A percentile compares a stretch with the other conserved stretches of the same genome.
Conservation (phyloP, 352 stramenopile genomes). For the Elongisporangium senticosum region DNA sequence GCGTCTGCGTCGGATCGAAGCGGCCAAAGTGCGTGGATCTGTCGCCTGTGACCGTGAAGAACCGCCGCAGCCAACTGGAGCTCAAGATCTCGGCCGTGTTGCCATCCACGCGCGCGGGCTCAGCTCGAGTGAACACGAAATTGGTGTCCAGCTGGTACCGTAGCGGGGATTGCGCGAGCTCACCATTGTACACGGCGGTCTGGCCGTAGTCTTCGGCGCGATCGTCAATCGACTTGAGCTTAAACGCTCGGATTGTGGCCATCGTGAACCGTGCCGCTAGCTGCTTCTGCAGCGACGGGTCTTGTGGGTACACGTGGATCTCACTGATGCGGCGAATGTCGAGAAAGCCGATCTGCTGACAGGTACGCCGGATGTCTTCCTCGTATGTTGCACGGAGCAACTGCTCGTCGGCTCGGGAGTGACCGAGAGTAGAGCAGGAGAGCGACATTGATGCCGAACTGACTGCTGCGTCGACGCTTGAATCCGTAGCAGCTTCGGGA, state of each 20-base stretch:
- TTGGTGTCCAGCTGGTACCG: slow-evolving; percentile 30
- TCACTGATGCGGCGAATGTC: slow-evolving; percentile 12
- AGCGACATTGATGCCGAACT: background rate
- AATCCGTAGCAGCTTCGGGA: background rate
- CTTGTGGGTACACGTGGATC: slow-evolving; percentile 1
- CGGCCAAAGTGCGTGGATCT: slow-evolving; percentile 26
- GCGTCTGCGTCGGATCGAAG: slow-evolving; percentile 10
- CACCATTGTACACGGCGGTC: slow-evolving; percentile 29
- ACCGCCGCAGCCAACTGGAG: slow-evolving; percentile 34
- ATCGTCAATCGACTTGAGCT: slow-evolving; percentile 31
- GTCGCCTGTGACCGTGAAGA: slow-evolving; percentile 40
- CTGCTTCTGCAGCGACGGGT: background rate
- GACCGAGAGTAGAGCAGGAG: background rate
- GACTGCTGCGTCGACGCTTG: background rate
- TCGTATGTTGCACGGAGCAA: slow-evolving; percentile 18
- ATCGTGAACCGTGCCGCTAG: slow-evolving; percentile 14
- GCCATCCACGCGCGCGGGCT: slow-evolving; percentile 28
- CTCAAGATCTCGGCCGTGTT: slow-evolving; percentile 53
- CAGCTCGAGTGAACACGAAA: slow-evolving; percentile 28
- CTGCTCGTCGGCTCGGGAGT: background rate
- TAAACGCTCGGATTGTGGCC: slow-evolving; percentile 34
- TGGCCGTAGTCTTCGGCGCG: slow-evolving; percentile 56
- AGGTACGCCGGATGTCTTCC: slow-evolving; percentile 39
- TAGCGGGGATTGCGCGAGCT: background rate
- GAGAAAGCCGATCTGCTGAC: slow-evolving; percentile 25